phyloP scores from a whole-genome alignment of 1,284 basidiomycete species.

The Grifola frondosa region DNA sequence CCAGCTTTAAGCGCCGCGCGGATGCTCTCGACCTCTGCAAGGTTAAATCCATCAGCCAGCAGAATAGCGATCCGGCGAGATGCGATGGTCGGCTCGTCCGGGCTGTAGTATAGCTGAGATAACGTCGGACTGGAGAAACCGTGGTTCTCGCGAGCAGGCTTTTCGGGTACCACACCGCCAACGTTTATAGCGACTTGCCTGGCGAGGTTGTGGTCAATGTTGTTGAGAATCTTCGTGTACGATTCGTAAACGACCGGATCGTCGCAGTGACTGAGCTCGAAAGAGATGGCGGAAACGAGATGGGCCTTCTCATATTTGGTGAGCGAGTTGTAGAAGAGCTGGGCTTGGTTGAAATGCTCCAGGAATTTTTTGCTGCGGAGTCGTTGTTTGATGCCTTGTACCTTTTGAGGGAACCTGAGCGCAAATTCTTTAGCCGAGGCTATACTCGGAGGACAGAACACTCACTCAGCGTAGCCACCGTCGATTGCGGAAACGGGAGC shows the following conservation, averaged over 20 bases:
- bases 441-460: not conserved
- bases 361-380: conserved; percentile 70
- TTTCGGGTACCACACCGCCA: conserved; percentile 55
- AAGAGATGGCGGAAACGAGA: conserved; percentile 64
- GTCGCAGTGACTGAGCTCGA: conserved; percentile 79
- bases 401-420: conserved; percentile 47
- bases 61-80: conserved; percentile 74
- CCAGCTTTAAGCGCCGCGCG: conserved; percentile 51
- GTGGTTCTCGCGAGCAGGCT: conserved; percentile 50
- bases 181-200: conserved; percentile 63
- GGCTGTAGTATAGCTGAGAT: conserved; percentile 59
- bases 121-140: conserved; percentile 53
- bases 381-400: conserved; percentile 69
- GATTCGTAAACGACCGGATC: conserved; percentile 68
- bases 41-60: conserved; percentile 72
- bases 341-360: conserved; percentile 68
- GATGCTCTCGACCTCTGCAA: conserved; percentile 55
- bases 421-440: not conserved
- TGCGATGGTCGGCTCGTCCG: conserved; percentile 63
- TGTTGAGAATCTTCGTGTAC: conserved; percentile 65
- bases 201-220: conserved; percentile 71
- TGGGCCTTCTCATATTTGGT: conserved; percentile 64
- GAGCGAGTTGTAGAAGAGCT: conserved; percentile 82
- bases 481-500: conserved; percentile 46
- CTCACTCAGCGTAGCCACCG: conserved; percentile 64